Percentiles rank a stretch among this genome's conserved stretches.
Evolutionary conservation across 345 rosid genomes (phyloP).

Genomic region (Citrus australasica): DNA sequence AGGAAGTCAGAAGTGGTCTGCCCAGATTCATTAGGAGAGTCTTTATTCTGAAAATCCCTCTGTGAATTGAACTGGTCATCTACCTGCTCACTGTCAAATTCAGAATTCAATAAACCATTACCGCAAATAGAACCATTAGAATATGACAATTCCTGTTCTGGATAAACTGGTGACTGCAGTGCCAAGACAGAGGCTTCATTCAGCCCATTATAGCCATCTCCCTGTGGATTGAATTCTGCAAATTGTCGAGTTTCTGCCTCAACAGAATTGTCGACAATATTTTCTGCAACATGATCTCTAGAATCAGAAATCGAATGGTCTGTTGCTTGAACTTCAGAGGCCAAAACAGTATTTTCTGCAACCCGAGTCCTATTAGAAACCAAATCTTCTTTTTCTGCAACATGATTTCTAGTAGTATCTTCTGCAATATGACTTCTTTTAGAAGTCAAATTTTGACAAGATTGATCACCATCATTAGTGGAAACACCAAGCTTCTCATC

Average conservation of each 20-base stretch:
- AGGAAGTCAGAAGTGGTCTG: neutral
- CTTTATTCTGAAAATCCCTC: neutral
- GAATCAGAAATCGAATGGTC: neutral
- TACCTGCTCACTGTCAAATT: neutral
- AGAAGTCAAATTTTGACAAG: neutral
- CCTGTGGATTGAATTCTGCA: neutral
- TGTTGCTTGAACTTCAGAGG: no score
- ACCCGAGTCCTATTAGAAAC: neutral
- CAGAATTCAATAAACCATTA: neutral
- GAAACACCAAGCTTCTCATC: neutral
- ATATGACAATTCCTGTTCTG: neutral
- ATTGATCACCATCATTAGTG: neutral
- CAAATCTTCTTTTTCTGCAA: neutral
- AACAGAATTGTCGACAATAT: neutral
- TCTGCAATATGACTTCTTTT: neutral
- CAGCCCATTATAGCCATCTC: neutral
- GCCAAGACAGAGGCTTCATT: neutral
- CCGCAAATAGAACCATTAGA: neutral
- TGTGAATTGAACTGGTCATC: neutral
- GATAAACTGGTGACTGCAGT: neutral
- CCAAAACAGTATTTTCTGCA: neutral
- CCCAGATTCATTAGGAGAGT: neutral
- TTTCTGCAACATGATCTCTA: neutral
- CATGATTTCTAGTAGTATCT: neutral
- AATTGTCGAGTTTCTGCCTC: neutral